A percentile compares a stretch with the other conserved stretches of the same genome.
Conservation (phyloP, 108 stramenopile genomes). For the Nannochloropsis gaditana region DNA sequence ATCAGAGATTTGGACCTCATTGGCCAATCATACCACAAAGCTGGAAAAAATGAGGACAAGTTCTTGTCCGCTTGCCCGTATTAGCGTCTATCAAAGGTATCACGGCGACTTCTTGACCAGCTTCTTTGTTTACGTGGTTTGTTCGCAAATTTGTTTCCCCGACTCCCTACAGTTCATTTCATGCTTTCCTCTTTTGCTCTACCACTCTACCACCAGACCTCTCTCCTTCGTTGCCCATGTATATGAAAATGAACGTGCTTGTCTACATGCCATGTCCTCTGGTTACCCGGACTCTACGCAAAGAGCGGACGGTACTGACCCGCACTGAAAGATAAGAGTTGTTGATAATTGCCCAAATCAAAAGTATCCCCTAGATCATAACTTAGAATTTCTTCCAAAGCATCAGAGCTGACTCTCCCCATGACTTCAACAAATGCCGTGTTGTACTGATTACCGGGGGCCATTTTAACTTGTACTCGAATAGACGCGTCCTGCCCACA, state of each 20-base stretch:
- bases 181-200: too few relatives aligned
- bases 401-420: neutral
- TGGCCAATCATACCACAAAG: too few relatives aligned
- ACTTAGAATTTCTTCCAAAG: neutral
- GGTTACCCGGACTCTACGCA: neutral
- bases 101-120: too few relatives aligned
- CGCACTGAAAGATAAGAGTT: neutral
- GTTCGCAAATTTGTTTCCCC: too few relatives aligned
- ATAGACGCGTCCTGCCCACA: neutral
- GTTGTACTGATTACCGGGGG: slow-evolving; percentile 10
- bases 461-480: neutral
- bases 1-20: too few relatives aligned
- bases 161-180: too few relatives aligned
- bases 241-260: neutral
- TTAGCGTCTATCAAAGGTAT: too few relatives aligned
- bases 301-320: neutral
- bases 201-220: too few relatives aligned
- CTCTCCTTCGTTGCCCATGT: too few relatives aligned
- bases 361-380: neutral
- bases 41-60: too few relatives aligned
- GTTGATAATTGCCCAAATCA: slow-evolving; percentile 15
- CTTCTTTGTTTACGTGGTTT: too few relatives aligned
- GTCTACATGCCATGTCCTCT: neutral
- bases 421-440: neutral
- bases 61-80: too few relatives aligned